A percentile compares a stretch with the other conserved stretches of the same genome.
phyloP scores from a whole-genome alignment of 139 green algal genomes.

The Micromonas commoda region DNA sequence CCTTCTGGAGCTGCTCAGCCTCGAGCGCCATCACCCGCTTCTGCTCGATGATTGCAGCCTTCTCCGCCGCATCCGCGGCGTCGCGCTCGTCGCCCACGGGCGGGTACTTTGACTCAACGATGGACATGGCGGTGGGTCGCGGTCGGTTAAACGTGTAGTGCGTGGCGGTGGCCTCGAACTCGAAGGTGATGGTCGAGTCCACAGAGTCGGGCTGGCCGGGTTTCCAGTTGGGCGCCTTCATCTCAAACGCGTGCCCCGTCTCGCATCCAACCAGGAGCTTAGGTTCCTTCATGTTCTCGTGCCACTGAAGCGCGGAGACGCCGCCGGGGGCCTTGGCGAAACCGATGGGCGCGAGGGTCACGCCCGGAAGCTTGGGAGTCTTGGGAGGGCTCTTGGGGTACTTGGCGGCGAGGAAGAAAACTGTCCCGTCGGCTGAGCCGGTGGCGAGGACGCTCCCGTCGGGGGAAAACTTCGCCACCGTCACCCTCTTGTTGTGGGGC shows the following conservation, averaged over 20 bases:
- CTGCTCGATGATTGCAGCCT: not conserved
- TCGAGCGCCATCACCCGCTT: constrained; percentile 26
- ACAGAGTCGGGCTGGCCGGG: not conserved
- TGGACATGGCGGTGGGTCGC: not conserved
- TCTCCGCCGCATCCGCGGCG: constrained; percentile 21
- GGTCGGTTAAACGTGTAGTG: constrained; percentile 3
- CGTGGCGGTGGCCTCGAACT: not conserved
- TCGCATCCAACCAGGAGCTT: constrained; percentile 49
- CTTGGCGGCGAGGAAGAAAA: constrained; percentile 77
- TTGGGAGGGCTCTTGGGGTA: not conserved
- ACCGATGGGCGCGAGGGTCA: constrained; percentile 15
- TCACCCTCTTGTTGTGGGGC: constrained; percentile 51
- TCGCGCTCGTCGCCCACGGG: constrained; percentile 1
- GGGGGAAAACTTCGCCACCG: constrained; percentile 33
- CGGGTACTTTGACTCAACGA: too few species aligned
- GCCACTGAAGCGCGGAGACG: constrained; percentile 39
- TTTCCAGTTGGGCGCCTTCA: constrained; percentile 28
- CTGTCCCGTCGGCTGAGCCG: constrained; percentile 39
- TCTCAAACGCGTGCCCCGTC: constrained; percentile 38
- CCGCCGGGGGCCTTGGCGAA: constrained; percentile 22
- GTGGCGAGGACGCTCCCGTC: constrained; percentile 42
- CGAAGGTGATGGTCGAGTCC: constrained; percentile 1
- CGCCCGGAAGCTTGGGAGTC: not conserved
- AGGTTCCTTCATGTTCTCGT: constrained; percentile 13
- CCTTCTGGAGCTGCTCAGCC: constrained; percentile 23